Evolutionary conservation across 2,329 filamentous ascomycete species (phyloP), one percentile per base, ranked within the genome.

Genomic region (Neonectria faginata): DNA sequence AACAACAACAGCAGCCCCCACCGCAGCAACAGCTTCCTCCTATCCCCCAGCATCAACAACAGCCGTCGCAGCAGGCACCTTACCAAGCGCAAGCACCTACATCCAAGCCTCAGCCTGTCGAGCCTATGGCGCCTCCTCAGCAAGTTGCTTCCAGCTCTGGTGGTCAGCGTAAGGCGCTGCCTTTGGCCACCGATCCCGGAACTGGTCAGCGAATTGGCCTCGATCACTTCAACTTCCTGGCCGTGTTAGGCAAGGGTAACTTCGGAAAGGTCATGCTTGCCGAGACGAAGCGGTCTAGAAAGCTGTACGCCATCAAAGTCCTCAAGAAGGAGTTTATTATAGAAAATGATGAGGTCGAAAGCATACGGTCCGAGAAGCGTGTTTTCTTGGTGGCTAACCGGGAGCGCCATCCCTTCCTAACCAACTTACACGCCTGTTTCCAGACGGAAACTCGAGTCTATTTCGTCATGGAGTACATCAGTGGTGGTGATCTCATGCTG

Each of bases 301-400:
- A 95, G 79, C 85, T 99, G 8, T 99, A 98, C 78, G 96, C 96
- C 62, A 99, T 99, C 80, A 99, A 99, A 82, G 96, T 99, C 41
- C 83, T 99, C 72, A 99, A 99, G 87, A 99, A 99, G 83, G 96
- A 99, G 79, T 99, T 99, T 79, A 99, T 99, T 77, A 99, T 99
- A 67, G 97, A 99, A 78, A 97, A 99, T 70, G 96, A 99, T 76
- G 96, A 99, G 82, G 96, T 99, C 8, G 96, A 99, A 80, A 98
- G 95, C 80, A 97, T 94, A 45, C 89, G 95, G 69, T 99, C 96
- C 0, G 96, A 99, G 81, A 99, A 99, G 87, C 88, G 96, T 68
- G 97, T 99, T 16, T 97, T 98, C 83, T 79, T 99, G 78, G 92
- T 99, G 77, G 96, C 96, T 36, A 99, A 99, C 83, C 94, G 97